phyloP scores from a whole-genome alignment of 305 asterid species.

The Stenogyne calaminthoides region DNA sequence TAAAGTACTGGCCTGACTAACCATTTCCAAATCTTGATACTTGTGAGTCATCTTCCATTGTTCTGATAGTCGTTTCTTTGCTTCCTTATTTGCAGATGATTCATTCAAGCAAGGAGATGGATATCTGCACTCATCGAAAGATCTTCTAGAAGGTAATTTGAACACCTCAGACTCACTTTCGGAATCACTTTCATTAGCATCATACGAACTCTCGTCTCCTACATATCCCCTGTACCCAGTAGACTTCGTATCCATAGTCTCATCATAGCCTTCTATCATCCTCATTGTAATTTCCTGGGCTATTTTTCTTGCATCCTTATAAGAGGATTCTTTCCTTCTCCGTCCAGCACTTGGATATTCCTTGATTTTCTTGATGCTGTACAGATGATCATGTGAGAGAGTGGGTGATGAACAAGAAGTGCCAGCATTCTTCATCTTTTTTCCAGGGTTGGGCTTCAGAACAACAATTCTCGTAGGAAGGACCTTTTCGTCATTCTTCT shows the following conservation, averaged over 20 bases:
- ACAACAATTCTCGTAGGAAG: constrained; percentile 85
- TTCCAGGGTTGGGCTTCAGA: constrained; percentile 78
- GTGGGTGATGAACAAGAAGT: constrained; percentile 45
- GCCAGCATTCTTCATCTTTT: constrained; percentile 41
- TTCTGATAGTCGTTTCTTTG: constrained; percentile 75
- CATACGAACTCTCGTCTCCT: constrained; percentile 87
- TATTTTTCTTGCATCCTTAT: constrained; percentile 61
- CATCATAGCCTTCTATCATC: constrained; percentile 56
- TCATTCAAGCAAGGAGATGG: constrained; percentile 47
- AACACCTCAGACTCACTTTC: constrained; percentile 60
- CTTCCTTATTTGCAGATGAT: constrained; percentile 70
- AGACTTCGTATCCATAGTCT: constrained; percentile 42
- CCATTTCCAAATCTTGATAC: constrained; percentile 59
- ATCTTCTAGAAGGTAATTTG: constrained; percentile 46
- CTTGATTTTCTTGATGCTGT: constrained; percentile 41
- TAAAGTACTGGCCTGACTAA: constrained; percentile 61
- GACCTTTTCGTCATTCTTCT: constrained; percentile 37
- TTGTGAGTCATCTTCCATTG: constrained; percentile 78
- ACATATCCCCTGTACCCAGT: constrained; percentile 67
- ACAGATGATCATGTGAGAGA: constrained; percentile 36
- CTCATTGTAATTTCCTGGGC: constrained; percentile 67
- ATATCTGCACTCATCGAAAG: constrained; percentile 43
- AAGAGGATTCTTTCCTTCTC: constrained; percentile 44
- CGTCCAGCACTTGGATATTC: constrained; percentile 20
- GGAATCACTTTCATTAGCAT: constrained; percentile 71